Evolutionary conservation across 2,329 filamentous ascomycete species (phyloP), one percentile per base, ranked within the genome.

Genomic region (Aspergillus sp.): DNA sequence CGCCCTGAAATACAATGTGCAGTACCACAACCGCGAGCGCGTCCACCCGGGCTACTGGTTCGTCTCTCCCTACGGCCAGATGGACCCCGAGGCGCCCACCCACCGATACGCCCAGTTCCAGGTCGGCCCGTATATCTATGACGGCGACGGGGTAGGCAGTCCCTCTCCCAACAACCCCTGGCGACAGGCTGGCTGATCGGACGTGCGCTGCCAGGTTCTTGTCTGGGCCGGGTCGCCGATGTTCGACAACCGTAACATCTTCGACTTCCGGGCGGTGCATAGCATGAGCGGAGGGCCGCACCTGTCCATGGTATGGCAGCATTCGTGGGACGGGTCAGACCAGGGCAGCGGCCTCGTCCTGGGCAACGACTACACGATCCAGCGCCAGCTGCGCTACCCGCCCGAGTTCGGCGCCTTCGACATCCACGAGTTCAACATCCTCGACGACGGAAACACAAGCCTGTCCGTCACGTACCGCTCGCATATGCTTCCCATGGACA

Each of bases 51-150:
- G 67, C 13, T 69, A 68, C 49, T 63, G 67, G 44, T 69, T 69
- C 42, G 55, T 69, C 31, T 61, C 64, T 16, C 67, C 67, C 1
- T 69, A 68, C 44, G 33, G 51, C 10, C 42, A 47, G 28, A 52
- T 53, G 12, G 44, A 37, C 3, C 48, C 51, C 5, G 52, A 55
- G 33, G 14, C 30, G 5, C 39, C 45, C 8, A 44, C 41, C 6
- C 49, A 42, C 8, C 26, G 46, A 17, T 54, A 45, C 32, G 53
- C 62, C 27, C 63, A 62, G 38, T 50, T 60, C 40, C 65, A 68
- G 46, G 55, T 60, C 12, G 64, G 65, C 4, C 60, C 66, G n/a
- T 64, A 69, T 45, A 69, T 69, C 33, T 69, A 68, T 44, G 67
- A 69, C 47, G 64, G 63, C 35, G 55, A 59, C 42, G 66, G 66